These are phyloP conservation scores for Prunus fruticosa DNA, from an alignment of 306 rosid genomes.

Conservation along the genomic window DNA sequence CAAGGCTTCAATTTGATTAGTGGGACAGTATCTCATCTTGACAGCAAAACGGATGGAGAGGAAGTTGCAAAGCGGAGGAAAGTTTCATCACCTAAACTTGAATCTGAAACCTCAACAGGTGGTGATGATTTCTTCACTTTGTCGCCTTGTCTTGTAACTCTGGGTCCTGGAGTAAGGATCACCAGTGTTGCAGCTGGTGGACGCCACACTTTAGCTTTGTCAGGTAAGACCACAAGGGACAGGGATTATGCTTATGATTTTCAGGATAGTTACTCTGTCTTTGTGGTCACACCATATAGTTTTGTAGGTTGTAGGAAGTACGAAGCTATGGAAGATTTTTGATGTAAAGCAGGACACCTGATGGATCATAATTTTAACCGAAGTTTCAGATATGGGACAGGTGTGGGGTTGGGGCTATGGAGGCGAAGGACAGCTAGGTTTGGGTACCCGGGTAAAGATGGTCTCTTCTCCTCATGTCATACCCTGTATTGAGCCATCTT, in stretches of 20 bases:
- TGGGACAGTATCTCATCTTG: slow-evolving; percentile 55
- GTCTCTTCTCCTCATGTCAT: slow-evolving; percentile 78
- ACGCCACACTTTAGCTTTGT: slow-evolving; percentile 77
- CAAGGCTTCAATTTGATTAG: slow-evolving; percentile 51
- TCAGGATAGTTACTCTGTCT: slow-evolving; percentile 46
- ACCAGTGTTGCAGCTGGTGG: slow-evolving; percentile 85
- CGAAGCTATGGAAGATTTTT: slow-evolving; percentile 83
- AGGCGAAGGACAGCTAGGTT: slow-evolving; percentile 98
- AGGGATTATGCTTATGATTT: slow-evolving; percentile 24
- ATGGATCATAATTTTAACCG: slow-evolving; percentile 76
- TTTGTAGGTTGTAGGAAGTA: slow-evolving; percentile 85
- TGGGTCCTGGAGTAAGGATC: slow-evolving; percentile 67
- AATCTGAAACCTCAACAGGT: slow-evolving; percentile 56
- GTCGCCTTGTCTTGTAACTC: slow-evolving; percentile 58
- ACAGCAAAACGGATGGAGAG: slow-evolving; percentile 56
- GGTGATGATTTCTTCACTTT: slow-evolving; percentile 61
- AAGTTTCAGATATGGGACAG: slow-evolving; percentile 99
- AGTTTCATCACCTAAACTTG: slow-evolving; percentile 49
- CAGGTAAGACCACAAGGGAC: slow-evolving; percentile 57
- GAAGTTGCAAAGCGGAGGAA: slow-evolving; percentile 71
- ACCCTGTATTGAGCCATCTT: slow-evolving; percentile 58
- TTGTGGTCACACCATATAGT: slow-evolving; percentile 71
- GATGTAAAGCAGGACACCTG: slow-evolving; percentile 77
- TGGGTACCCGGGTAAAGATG: slow-evolving; percentile 89
- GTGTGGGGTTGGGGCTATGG: slow-evolving; percentile 99